A percentile compares a stretch with the other conserved stretches of the same genome.
These are phyloP conservation scores for Daldinia sp. DNA, from an alignment of 2,329 filamentous ascomycete genomes.

Conservation along the genomic window DNA sequence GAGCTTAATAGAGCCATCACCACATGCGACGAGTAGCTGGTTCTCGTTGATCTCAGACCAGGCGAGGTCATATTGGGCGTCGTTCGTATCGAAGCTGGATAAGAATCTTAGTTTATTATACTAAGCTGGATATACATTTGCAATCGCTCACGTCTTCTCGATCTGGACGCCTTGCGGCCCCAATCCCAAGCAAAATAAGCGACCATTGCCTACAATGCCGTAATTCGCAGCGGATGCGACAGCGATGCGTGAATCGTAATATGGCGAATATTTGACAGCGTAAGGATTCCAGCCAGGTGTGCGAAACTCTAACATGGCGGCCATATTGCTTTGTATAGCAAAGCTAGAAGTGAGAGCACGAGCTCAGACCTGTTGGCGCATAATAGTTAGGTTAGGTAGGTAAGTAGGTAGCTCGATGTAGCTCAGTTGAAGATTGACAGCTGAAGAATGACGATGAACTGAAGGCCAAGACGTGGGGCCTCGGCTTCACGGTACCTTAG, in stretches of 20 bases:
- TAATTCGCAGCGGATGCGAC: slow-evolving; percentile 95
- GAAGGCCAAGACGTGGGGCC: slow-evolving; percentile 40
- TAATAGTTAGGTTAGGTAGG: neutral
- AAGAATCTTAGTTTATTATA: slow-evolving; percentile 21
- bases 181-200: slow-evolving; percentile 85
- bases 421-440: slow-evolving; percentile 17
- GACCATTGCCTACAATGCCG: slow-evolving; percentile 95
- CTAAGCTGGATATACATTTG: slow-evolving; percentile 1
- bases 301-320: slow-evolving; percentile 88
- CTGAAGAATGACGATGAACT: slow-evolving; percentile 41
- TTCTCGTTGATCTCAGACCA: slow-evolving; percentile 98
- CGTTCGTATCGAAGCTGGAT: slow-evolving; percentile 93
- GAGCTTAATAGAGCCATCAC: slow-evolving; percentile 94
- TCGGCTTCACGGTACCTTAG: slow-evolving; percentile 42
- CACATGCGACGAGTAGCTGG: slow-evolving; percentile 88
- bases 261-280: slow-evolving; percentile 97
- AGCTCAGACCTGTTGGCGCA: slow-evolving; percentile 26
- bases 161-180: slow-evolving; percentile 86
- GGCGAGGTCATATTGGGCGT: slow-evolving; percentile 92
- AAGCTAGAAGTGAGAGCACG: slow-evolving; percentile 2
- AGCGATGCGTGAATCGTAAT: slow-evolving; percentile 94
- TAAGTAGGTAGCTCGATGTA: slow-evolving; percentile 14
- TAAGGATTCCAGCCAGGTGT: slow-evolving; percentile 96
- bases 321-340: slow-evolving; percentile 51
- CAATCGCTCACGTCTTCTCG: slow-evolving; percentile 77